Evolutionary conservation across 345 rosid species (phyloP).

Genomic region (Gossypium arboreum): DNA sequence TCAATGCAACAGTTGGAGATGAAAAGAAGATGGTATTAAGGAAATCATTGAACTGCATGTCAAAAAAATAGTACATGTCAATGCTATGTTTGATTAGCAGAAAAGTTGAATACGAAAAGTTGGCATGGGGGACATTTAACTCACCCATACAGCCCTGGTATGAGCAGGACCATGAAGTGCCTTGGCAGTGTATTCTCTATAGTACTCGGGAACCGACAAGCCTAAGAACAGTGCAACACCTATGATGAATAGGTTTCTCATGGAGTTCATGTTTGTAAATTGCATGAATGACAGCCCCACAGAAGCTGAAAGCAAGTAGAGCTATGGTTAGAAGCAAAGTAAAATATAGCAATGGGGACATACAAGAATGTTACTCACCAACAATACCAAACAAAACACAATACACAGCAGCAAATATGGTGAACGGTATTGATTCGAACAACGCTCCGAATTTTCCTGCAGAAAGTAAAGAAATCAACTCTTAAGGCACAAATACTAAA

Average conservation of each 20-base stretch:
- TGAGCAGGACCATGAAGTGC: constrained; percentile 94
- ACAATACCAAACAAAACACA: constrained; percentile 92
- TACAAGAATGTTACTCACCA: constrained; percentile 37
- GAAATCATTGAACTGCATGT: constrained; percentile 87
- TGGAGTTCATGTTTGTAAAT: constrained; percentile 98
- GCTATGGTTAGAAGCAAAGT: neutral
- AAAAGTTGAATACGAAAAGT: neutral
- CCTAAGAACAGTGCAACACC: constrained; percentile 92
- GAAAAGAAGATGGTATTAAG: constrained; percentile 90
- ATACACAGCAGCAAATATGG: constrained; percentile 89
- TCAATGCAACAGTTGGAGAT: constrained; percentile 78
- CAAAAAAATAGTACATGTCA: neutral
- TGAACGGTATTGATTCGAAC: constrained; percentile 92
- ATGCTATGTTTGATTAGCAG: neutral
- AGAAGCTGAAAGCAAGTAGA: constrained; percentile 51
- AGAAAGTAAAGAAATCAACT: constrained; percentile 4
- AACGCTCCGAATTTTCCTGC: constrained; percentile 95
- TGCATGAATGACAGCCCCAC: constrained; percentile 94
- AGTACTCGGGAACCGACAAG: constrained; percentile 80
- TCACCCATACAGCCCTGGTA: constrained; percentile 85
- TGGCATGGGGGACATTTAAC: neutral
- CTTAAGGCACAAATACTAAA: neutral
- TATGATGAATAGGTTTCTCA: constrained; percentile 81
- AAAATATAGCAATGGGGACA: neutral
- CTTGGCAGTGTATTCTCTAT: constrained; percentile 68